These are phyloP conservation scores for Exserohilum rostratum DNA, from an alignment of 2,329 filamentous ascomycete genomes.

Conservation along the genomic window DNA sequence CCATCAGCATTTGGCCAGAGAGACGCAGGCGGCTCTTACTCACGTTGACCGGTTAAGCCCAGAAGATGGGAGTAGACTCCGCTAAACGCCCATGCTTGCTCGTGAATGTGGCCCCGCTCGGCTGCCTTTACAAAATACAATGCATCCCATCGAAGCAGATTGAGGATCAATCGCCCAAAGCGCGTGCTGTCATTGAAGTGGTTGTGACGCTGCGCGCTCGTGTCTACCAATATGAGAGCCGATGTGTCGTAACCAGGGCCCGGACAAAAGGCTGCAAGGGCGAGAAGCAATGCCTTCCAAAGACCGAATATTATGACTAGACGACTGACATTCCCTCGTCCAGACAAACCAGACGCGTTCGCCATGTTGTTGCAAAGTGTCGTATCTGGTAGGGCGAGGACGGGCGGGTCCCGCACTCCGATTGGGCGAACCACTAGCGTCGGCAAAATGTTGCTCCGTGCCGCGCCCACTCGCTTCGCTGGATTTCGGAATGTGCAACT, in stretches of 20 bases:
- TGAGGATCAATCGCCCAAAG: conserved; percentile 54
- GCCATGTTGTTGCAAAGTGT: background rate
- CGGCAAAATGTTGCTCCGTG: conserved; percentile 17
- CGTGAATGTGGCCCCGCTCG: conserved; percentile 69
- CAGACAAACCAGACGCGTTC: background rate
- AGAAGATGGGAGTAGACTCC: conserved; percentile 59
- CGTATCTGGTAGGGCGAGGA: background rate
- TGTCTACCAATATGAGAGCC: conserved; percentile 58
- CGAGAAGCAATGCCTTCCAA: conserved; percentile 73
- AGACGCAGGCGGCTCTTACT: conserved; percentile 24
- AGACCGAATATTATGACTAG: conserved; percentile 55
- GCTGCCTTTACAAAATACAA: conserved; percentile 74
- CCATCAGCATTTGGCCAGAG: conserved; percentile 27
- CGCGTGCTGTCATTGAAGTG: conserved; percentile 22
- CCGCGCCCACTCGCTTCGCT: conserved; percentile 26
- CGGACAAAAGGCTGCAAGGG: conserved; percentile 63
- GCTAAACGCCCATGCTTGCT: conserved; percentile 88
- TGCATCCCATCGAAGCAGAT: conserved; percentile 79
- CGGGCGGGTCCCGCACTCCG: conserved; percentile 8
- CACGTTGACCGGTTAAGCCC: conserved; percentile 50
- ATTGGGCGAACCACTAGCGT: conserved; percentile 24
- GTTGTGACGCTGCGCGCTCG: conserved; percentile 24
- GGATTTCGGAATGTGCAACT: conserved; percentile 25
- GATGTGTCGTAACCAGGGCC: conserved; percentile 80
- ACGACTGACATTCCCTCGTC: conserved; percentile 5